These are phyloP conservation scores for Xylaria cubensis DNA, from an alignment of 495 filamentous ascomycete genomes.

Conservation along the genomic window DNA sequence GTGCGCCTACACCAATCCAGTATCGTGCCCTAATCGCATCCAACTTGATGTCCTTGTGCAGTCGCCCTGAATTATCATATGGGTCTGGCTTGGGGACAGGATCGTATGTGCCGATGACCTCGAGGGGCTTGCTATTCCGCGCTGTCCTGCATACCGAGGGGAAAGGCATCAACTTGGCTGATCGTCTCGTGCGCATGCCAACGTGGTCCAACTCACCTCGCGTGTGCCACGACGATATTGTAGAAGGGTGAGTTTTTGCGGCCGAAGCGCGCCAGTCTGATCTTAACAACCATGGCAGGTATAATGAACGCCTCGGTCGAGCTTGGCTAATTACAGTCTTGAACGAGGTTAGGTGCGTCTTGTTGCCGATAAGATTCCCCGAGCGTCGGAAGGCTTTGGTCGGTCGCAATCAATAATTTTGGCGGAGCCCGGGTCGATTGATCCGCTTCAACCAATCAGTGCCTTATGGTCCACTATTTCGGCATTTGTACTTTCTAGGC, in stretches of 20 bases:
- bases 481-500: not conserved
- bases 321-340: not conserved
- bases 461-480: not conserved
- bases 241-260: slow-evolving; percentile 85
- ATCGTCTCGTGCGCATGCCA: slow-evolving; percentile 6
- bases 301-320: slow-evolving; percentile 3
- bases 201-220: slow-evolving; percentile 68
- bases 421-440: slow-evolving; percentile 38
- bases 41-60: slow-evolving; percentile 88
- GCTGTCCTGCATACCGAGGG: slow-evolving; percentile 63
- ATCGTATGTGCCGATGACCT: slow-evolving; percentile 95
- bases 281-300: slow-evolving; percentile 83
- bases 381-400: not conserved
- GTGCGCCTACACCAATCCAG: slow-evolving; percentile 96
- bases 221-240: slow-evolving; percentile 96
- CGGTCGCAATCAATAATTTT: slow-evolving; percentile 35
- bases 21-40: slow-evolving; percentile 84
- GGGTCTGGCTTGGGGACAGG: slow-evolving; percentile 78
- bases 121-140: slow-evolving; percentile 83
- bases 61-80: slow-evolving; percentile 67
- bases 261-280: slow-evolving; percentile 93
- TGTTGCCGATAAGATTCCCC: not conserved
- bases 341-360: not conserved
- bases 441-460: slow-evolving; percentile 39
- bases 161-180: slow-evolving; percentile 23